Conservation (phyloP, 1,284 basidiomycete species). For the Leccinum colubrinum region DNA sequence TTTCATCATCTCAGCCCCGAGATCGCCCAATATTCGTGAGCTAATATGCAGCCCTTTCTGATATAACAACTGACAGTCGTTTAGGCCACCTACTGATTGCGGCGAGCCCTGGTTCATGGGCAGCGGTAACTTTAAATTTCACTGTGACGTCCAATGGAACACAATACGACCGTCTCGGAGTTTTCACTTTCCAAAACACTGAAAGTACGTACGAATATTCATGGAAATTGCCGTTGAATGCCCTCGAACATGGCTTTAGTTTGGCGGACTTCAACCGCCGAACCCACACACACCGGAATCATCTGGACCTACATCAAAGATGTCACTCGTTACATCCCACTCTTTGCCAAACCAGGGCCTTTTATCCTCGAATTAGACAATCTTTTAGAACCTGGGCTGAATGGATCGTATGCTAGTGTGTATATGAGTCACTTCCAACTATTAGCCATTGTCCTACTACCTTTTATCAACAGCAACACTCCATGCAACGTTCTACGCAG, state of each 20-base stretch:
- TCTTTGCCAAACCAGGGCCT: constrained; percentile 63
- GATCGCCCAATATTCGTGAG: constrained; percentile 62
- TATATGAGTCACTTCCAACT: constrained; percentile 7
- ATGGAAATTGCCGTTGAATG: not conserved
- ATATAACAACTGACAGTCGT: constrained; percentile 1
- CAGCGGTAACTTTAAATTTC: constrained; percentile 71
- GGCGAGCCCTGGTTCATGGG: constrained; percentile 71
- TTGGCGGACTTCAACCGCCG: constrained; percentile 79
- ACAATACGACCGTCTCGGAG: constrained; percentile 71
- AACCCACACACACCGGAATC: constrained; percentile 68
- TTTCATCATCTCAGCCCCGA: constrained; percentile 47
- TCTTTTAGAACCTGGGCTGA: constrained; percentile 51
- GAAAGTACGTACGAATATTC: constrained; percentile 51
- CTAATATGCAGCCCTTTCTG: constrained; percentile 1
- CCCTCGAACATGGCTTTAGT: constrained; percentile 37
- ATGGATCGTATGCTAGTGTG: constrained; percentile 69
- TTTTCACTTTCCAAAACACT: constrained; percentile 72
- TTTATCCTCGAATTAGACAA: constrained; percentile 77
- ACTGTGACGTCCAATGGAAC: constrained; percentile 79
- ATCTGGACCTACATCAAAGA: constrained; percentile 81
- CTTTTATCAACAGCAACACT: constrained; percentile 48
- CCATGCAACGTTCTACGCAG: constrained; percentile 67
- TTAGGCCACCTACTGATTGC: constrained; percentile 69
- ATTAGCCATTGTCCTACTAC: constrained; percentile 3
- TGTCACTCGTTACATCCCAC: constrained; percentile 67